Evolutionary conservation across 495 filamentous ascomycete genomes (phyloP), one percentile per base, ranked within the genome.

Genomic region (Achaetomiella virescens): DNA sequence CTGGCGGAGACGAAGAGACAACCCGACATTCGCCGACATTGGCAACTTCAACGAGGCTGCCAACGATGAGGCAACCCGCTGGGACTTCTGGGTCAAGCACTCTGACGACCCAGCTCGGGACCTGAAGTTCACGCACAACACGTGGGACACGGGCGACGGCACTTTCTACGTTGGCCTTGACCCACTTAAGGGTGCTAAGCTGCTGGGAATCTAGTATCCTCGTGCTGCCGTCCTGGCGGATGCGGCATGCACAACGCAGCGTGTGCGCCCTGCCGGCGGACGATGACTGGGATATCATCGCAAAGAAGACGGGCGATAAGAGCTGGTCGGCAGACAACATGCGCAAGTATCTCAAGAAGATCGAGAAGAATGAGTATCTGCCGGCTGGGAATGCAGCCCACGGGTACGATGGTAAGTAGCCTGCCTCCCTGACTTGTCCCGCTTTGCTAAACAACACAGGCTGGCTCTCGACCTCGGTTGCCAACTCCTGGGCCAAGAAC

Each of bases 1-100:
- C 85, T 0, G 85, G 85, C 20, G 75, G 79, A 47, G 83, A 88
- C 58, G 73, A 83, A 44, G 79, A 5, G 66, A 73, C 46, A 75
- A 77, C 53, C 73, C 71, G 49, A 74, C 72, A 9, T 73, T 70
- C 50, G 60, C 68, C 7, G 69, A 74, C 36, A 65, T 76, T 41
- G 37, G 8, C 21, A 71, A 70, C 52, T 76, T 75, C 53, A 71
- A 70, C 61, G 66, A 66, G 24, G 76, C 72, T 8, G 70, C 67
- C 42, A 74, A 78, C 52, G 74, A 78, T 42, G 69, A 74, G 47
- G 64, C 72, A 22, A 72, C 76, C 6, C 70, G 74, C 15, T 80
- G 78, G 76, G 66, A 78, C 58, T 77, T 79, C 55, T 80, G 74
- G 65, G 76, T 77, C 18, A 75, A 72, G 58, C 75, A 80, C 59